Percentiles rank a stretch among this genome's conserved stretches.
Conservation (phyloP, 2,329 filamentous ascomycete species). For the Colletotrichum tropicicola region DNA sequence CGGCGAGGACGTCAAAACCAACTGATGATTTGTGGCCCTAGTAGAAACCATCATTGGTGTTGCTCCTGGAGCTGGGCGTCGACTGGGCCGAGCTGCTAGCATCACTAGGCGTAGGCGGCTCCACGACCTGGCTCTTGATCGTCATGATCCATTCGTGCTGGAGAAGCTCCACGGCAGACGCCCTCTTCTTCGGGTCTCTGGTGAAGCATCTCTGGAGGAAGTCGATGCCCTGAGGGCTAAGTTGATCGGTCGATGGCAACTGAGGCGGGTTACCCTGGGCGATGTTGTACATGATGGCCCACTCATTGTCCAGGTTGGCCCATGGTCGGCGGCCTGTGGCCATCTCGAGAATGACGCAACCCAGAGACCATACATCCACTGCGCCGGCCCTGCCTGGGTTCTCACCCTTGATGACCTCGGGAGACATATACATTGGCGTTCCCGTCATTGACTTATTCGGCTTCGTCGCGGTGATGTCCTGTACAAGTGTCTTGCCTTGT, state of each 20-base stretch:
- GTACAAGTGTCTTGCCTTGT: constrained; percentile 86
- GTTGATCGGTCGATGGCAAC: constrained; percentile 82
- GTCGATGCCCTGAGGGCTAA: constrained; percentile 85
- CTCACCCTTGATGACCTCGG: constrained; percentile 95
- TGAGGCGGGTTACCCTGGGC: constrained; percentile 94
- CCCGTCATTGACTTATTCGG: constrained; percentile 94
- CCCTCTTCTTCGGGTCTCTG: constrained; percentile 80
- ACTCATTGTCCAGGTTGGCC: constrained; percentile 97
- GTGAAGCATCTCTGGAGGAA: constrained; percentile 90
- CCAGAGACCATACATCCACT: constrained; percentile 95
- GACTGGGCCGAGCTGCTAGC: constrained; percentile 51
- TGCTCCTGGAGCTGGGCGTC: constrained; percentile 28
- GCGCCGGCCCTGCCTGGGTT: constrained; percentile 82
- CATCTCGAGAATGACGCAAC: constrained; percentile 98
- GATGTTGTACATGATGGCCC: constrained; percentile 99
- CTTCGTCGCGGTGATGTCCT: constrained; percentile 66
- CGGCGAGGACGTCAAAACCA: neutral
- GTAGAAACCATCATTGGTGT: constrained; percentile 31
- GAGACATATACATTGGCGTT: constrained; percentile 99
- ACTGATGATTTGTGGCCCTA: constrained; percentile 19
- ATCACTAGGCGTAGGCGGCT: constrained; percentile 71
- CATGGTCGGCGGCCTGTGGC: constrained; percentile 93
- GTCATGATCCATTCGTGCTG: constrained; percentile 91
- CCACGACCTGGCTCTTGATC: constrained; percentile 71
- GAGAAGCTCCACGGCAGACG: constrained; percentile 86